Percentiles rank a stretch among this genome's conserved stretches.
phyloP scores from a whole-genome alignment of 2,329 filamentous ascomycete species.

The Ascochyta lentis region DNA sequence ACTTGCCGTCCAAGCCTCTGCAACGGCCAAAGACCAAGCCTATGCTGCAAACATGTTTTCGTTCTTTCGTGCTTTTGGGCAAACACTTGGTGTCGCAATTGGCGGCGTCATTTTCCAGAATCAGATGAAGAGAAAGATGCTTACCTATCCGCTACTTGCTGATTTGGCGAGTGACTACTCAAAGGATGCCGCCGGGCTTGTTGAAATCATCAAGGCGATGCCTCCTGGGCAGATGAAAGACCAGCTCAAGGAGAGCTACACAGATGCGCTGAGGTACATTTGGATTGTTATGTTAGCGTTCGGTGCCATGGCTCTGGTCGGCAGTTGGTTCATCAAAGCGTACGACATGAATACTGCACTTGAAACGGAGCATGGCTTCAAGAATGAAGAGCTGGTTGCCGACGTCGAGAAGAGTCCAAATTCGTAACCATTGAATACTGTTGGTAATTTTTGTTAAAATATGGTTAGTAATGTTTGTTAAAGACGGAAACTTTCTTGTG shows the following conservation, averaged over 20 bases:
- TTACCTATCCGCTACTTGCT: slow-evolving; percentile 57
- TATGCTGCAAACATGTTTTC: slow-evolving; percentile 70
- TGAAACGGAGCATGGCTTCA: slow-evolving; percentile 58
- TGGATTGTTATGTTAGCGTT: slow-evolving; percentile 64
- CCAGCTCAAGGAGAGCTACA: slow-evolving; percentile 55
- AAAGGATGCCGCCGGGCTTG: slow-evolving; percentile 64
- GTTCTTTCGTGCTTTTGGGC: slow-evolving; percentile 71
- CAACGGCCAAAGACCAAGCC: slow-evolving; percentile 63
- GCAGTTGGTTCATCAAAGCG: slow-evolving; percentile 60
- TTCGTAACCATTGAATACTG: too few relatives aligned
- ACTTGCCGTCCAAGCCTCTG: slow-evolving; percentile 68
- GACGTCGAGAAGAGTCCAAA: slow-evolving; percentile 28
- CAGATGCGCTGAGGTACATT: slow-evolving; percentile 61
- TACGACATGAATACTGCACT: slow-evolving; percentile 55
- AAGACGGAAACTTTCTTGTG: too few relatives aligned
- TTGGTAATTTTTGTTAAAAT: too few relatives aligned
- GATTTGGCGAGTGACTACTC: slow-evolving; percentile 58
- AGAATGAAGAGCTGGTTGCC: slow-evolving; percentile 43
- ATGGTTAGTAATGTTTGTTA: too few relatives aligned
- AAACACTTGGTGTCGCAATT: slow-evolving; percentile 70
- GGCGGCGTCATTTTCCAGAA: slow-evolving; percentile 76
- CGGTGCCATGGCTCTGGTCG: slow-evolving; percentile 58
- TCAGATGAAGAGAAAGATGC: slow-evolving; percentile 48
- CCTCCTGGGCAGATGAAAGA: slow-evolving; percentile 55
- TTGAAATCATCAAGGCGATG: slow-evolving; percentile 65